Percentiles rank a stretch among this genome's conserved stretches.
These are phyloP conservation scores for Sphagnum tenellum DNA, from an alignment of 225 moss, liverwort and hornwort species.

Conservation along the genomic window DNA sequence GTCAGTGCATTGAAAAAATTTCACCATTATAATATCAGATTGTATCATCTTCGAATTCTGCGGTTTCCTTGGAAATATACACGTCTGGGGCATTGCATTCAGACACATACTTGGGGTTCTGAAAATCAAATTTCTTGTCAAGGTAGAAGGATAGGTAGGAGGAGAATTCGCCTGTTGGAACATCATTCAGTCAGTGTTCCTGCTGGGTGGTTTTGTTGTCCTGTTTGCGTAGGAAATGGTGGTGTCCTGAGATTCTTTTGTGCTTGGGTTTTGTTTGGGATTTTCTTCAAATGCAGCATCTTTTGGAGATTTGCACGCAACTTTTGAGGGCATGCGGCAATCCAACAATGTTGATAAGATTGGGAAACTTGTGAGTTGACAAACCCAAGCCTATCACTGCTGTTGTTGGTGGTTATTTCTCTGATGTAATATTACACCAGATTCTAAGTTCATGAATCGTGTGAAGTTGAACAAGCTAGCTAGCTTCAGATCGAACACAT, in stretches of 20 bases:
- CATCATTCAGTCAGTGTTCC: no score
- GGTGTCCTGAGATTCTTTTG: constrained; percentile 6
- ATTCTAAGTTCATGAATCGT: neutral
- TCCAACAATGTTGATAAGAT: constrained; percentile 18
- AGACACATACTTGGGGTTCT: neutral
- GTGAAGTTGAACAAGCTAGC: neutral
- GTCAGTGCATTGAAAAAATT: neutral
- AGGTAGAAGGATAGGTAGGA: no score
- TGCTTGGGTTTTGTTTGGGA: neutral
- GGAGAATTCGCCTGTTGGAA: no score
- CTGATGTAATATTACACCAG: neutral
- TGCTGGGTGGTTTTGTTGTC: no score
- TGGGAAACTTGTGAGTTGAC: constrained; percentile 8
- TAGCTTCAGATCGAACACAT: constrained; percentile 14
- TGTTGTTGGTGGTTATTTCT: neutral
- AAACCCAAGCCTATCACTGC: no score
- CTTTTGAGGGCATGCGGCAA: constrained; percentile 27
- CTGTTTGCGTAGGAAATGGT: no score
- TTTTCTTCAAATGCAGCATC: constrained; percentile 9
- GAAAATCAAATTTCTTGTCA: no score
- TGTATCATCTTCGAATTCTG: no score
- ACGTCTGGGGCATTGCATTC: neutral
- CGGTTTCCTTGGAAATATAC: no score
- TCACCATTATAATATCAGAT: no score
- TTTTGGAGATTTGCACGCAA: constrained; percentile 12